Evolutionary conservation across 305 asterid genomes (phyloP), one percentile per base, ranked within the genome.

Genomic region (Andrographis paniculata): DNA sequence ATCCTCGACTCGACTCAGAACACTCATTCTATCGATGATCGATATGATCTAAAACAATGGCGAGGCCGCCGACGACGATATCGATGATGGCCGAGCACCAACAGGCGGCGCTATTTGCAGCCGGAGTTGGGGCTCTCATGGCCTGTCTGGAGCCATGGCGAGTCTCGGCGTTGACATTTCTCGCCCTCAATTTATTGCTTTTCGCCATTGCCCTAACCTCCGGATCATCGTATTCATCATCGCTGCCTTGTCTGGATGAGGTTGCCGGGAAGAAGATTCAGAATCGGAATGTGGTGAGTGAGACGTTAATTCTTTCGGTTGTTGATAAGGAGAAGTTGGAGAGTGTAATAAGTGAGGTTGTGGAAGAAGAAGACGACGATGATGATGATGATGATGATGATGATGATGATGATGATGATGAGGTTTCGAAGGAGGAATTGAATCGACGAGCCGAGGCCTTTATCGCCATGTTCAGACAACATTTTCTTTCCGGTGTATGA

Each of bases 391-490:
- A n/a, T n/a, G n/a, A n/a, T 49, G 13, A 59, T 44, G 9, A 3
- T 24, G 30, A n/a, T n/a, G 61, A 62, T 20, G 68, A 66, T 5
- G 71, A 46, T 18, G 60, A 55, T 1, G 69, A 66, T 18, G 61
- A 78, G 64, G 66, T 85, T 1, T 72, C 91, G 0, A 67, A 79
- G 73, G 91, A 82, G 74, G 98, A 89, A 39, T 53, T 89, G 73
- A 80, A 89, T 58, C 58, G 59, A 67, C 80, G 80, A 71, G 98
- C 66, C n/a, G 98, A 89, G 61, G 87, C 87, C 15, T 85, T 89
- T 46, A 85, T 89, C 45, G 65, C 93, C 19, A 89, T 72, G 94
- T 89, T 89, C 54, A 79, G 93, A 76, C 82, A 76, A 64, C 98
- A 89, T 67, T 78, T 85, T 75, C 69, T 73, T 19, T 71, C 91